Percentiles rank a stretch among this genome's conserved stretches.
phyloP scores from a whole-genome alignment of 1,284 basidiomycete genomes.

The Malassezia brasiliensis region DNA sequence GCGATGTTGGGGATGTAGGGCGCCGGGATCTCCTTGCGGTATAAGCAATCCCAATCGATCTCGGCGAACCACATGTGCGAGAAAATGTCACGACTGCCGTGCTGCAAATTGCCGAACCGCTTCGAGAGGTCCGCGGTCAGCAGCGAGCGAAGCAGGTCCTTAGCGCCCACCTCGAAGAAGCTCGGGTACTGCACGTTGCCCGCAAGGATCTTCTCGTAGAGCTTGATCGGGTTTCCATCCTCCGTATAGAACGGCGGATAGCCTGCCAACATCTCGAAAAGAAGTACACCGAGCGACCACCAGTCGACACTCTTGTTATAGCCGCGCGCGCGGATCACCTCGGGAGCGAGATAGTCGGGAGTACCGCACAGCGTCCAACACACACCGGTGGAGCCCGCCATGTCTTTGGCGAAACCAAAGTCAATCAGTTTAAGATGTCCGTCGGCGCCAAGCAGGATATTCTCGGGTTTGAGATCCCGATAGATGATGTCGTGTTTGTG shows the following conservation, averaged over 20 bases:
- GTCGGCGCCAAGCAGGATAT: slow-evolving; percentile 81
- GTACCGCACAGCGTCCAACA: slow-evolving; percentile 88
- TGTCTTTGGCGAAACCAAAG: slow-evolving; percentile 92
- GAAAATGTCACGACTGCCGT: slow-evolving; percentile 91
- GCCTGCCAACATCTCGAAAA: slow-evolving; percentile 56
- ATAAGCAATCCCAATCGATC: slow-evolving; percentile 83
- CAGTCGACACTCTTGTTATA: slow-evolving; percentile 98
- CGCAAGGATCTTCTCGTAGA: slow-evolving; percentile 87
- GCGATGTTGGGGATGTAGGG: slow-evolving; percentile 68
- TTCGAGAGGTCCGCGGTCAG: slow-evolving; percentile 82
- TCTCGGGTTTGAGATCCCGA: slow-evolving; percentile 94
- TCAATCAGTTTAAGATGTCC: slow-evolving; percentile 98
- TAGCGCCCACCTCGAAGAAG: slow-evolving; percentile 71
- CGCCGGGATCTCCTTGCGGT: slow-evolving; percentile 79
- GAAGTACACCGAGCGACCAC: slow-evolving; percentile 91
- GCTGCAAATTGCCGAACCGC: slow-evolving; percentile 81
- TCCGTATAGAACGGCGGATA: slow-evolving; percentile 50
- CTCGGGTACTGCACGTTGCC: slow-evolving; percentile 83
- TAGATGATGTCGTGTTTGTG: slow-evolving; percentile 88
- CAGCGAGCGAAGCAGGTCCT: slow-evolving; percentile 75
- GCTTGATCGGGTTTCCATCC: slow-evolving; percentile 59
- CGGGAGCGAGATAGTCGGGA: slow-evolving; percentile 67
- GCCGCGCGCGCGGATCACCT: slow-evolving; percentile 66
- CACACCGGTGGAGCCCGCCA: slow-evolving; percentile 58
- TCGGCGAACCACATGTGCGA: slow-evolving; percentile 93